Evolutionary conservation across 805 yeast genomes (phyloP).

Genomic region (Jamesozyma lodderae): DNA sequence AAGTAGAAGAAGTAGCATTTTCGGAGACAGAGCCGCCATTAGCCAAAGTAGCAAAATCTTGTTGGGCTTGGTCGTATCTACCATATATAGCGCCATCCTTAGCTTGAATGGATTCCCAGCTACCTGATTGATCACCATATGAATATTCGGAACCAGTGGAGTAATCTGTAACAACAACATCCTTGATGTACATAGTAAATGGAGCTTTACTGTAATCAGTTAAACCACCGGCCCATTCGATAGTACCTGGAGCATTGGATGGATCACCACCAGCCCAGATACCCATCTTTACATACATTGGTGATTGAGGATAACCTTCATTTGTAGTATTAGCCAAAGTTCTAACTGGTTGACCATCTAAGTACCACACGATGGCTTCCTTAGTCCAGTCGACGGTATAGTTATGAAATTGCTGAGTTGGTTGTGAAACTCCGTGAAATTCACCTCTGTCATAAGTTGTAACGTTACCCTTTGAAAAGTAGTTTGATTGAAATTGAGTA

Average conservation of each 20-base stretch:
- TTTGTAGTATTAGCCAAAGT: slow-evolving; percentile 44
- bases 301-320: slow-evolving; percentile 85
- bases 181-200: slow-evolving; percentile 55
- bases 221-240: slow-evolving; percentile 75
- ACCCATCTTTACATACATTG: slow-evolving; percentile 65
- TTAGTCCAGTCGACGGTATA: slow-evolving; percentile 82
- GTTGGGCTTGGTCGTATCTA: slow-evolving; percentile 38
- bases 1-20: slow-evolving; percentile 7
- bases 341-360: slow-evolving; percentile 66
- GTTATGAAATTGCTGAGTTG: slow-evolving; percentile 55
- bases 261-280: slow-evolving; percentile 82
- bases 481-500: slow-evolving; percentile 68
- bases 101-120: slow-evolving; percentile 51
- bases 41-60: slow-evolving; percentile 31
- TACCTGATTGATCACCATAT: slow-evolving; percentile 48
- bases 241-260: slow-evolving; percentile 53
- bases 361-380: slow-evolving; percentile 54
- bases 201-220: slow-evolving; percentile 61
- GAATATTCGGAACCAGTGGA: slow-evolving; percentile 53
- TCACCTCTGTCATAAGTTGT: slow-evolving; percentile 73
- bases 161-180: slow-evolving; percentile 56
- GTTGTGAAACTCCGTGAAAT: slow-evolving; percentile 48
- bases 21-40: slow-evolving; percentile 18
- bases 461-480: slow-evolving; percentile 72
- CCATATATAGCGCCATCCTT: slow-evolving; percentile 55